A percentile compares a stretch with the other conserved stretches of the same genome.
Conservation (phyloP, 2,329 filamentous ascomycete species). For the Thermochaetoides dissita region DNA sequence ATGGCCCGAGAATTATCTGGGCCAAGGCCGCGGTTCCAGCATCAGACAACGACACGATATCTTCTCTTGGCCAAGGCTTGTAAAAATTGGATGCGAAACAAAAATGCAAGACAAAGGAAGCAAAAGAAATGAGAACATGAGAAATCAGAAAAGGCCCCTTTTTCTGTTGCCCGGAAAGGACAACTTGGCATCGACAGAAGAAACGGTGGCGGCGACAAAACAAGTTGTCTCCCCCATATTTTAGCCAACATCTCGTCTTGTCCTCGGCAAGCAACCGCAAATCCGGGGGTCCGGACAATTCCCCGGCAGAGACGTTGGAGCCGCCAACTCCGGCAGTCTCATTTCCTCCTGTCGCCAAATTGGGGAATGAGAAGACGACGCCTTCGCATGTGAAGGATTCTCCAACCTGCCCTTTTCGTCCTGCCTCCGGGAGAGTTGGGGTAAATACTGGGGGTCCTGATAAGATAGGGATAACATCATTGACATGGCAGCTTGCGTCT, state of each 20-base stretch:
- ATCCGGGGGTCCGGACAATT: conserved; percentile 2
- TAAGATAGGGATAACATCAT: neutral
- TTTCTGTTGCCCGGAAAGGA: neutral
- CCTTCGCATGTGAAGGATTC: conserved; percentile 5
- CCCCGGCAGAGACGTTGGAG: neutral
- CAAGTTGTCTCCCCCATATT: neutral
- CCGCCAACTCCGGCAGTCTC: neutral
- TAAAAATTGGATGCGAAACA: neutral
- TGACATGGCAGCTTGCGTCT: too few species aligned
- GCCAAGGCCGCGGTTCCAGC: conserved; percentile 4
- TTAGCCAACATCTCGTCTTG: neutral
- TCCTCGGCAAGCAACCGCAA: conserved; percentile 4
- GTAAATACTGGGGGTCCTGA: neutral
- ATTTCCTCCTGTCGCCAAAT: neutral
- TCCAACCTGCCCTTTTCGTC: conserved; percentile 5
- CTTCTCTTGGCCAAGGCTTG: neutral
- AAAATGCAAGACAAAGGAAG: too few species aligned
- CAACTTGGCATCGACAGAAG: neutral
- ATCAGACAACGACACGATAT: neutral
- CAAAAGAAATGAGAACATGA: too few species aligned
- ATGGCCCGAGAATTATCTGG: neutral
- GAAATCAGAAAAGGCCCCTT: too few species aligned
- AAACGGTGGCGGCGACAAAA: neutral
- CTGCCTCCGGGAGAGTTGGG: neutral
- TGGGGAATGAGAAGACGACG: neutral